phyloP scores from a whole-genome alignment of 805 yeast species.

The Pichia heedii region DNA sequence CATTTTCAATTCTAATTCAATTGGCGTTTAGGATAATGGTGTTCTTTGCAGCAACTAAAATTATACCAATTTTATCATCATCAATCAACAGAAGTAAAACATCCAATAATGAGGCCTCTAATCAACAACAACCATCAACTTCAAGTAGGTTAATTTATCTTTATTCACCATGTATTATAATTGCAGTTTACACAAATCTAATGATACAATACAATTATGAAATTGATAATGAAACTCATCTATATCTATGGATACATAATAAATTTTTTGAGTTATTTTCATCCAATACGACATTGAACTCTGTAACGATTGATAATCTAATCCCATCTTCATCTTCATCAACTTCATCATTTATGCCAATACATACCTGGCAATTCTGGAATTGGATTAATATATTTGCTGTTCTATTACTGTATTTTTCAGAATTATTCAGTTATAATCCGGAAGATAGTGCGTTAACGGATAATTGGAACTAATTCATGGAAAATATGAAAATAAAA shows the following conservation, averaged over 20 bases:
- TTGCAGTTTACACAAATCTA: constrained; percentile 91
- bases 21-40: constrained; percentile 80
- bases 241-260: constrained; percentile 25
- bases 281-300: constrained; percentile 2
- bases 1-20: constrained; percentile 74
- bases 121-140: constrained; percentile 13
- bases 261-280: constrained; percentile 11
- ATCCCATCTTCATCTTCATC: neutral
- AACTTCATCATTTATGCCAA: constrained; percentile 4
- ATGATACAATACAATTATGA: constrained; percentile 83
- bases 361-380: constrained; percentile 93
- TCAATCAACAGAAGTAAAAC: constrained; percentile 9
- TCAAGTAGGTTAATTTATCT: constrained; percentile 60
- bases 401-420: constrained; percentile 68
- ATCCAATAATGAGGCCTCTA: neutral
- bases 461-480: constrained; percentile 22
- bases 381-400: constrained; percentile 88
- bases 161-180: constrained; percentile 87
- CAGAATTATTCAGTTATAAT: constrained; percentile 50
- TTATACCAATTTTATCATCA: constrained; percentile 54
- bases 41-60: constrained; percentile 83
- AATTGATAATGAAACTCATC: constrained; percentile 44
- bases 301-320: no score
- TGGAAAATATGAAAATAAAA: neutral
- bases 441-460: constrained; percentile 28